These are phyloP conservation scores for Hygrophila difformis DNA, from an alignment of 257 asterid species.

Conservation along the genomic window DNA sequence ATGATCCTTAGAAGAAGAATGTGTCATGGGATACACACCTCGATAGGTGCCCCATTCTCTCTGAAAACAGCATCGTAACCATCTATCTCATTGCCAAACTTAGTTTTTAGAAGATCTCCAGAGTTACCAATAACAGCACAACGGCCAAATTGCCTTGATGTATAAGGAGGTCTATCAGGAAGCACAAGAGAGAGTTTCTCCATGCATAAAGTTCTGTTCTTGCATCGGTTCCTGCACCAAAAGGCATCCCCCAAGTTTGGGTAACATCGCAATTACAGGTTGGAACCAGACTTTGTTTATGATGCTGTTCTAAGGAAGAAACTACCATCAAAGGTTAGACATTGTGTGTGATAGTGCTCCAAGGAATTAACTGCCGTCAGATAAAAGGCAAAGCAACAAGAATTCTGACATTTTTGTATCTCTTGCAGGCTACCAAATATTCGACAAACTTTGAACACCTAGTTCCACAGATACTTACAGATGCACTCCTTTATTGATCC, in stretches of 20 bases:
- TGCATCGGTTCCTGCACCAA: conserved; percentile 62
- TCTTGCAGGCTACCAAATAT: neutral
- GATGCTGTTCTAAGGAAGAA: too few species aligned
- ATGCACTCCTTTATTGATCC: conserved; percentile 86
- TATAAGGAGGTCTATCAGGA: conserved; percentile 73
- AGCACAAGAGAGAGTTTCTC: conserved; percentile 90
- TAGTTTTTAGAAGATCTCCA: conserved; percentile 86
- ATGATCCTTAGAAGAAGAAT: conserved; percentile 1
- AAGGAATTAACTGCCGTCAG: neutral
- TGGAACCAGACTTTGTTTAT: too few species aligned
- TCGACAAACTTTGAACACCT: neutral
- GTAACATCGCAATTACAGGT: too few species aligned
- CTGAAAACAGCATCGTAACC: conserved; percentile 72
- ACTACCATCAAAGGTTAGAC: too few species aligned
- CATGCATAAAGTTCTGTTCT: conserved; percentile 76
- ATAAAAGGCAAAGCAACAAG: neutral
- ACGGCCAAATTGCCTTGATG: conserved; percentile 67
- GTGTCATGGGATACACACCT: conserved; percentile 38
- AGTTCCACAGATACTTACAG: conserved; percentile 46
- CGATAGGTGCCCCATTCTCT: conserved; percentile 96
- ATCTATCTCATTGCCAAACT: conserved; percentile 88
- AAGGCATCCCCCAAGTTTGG: conserved; percentile 7
- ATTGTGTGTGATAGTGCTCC: neutral
- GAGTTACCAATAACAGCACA: conserved; percentile 99
- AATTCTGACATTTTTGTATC: neutral